Evolutionary conservation across 208 protist species (phyloP).

Genomic region (Trichomonas gallinae): DNA sequence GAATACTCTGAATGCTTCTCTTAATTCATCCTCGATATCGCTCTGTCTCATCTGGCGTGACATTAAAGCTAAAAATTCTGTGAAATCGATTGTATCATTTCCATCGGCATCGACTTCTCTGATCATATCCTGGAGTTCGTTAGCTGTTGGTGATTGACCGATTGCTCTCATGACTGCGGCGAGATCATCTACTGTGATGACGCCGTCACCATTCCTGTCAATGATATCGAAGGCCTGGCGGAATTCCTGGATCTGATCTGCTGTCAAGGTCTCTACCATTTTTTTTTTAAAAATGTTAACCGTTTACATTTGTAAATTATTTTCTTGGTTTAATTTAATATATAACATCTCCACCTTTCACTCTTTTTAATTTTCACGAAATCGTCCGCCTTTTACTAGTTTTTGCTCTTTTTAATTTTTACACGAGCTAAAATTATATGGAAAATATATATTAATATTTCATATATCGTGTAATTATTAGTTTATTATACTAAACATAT

Average conservation of each 20-base stretch:
- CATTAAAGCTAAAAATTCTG: constrained; percentile 60
- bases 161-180: background rate
- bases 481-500: too few species aligned
- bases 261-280: background rate
- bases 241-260: constrained; percentile 19
- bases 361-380: too few species aligned
- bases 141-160: constrained; percentile 18
- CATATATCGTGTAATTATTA: too few species aligned
- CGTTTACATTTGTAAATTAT: background rate
- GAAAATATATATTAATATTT: too few species aligned
- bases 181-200: constrained; percentile 16
- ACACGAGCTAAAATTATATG: too few species aligned
- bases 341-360: too few species aligned
- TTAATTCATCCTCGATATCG: constrained; percentile 54
- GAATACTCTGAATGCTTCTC: constrained; percentile 56
- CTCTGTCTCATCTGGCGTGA: constrained; percentile 50
- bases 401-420: too few species aligned
- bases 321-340: background rate
- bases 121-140: constrained; percentile 80
- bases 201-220: background rate
- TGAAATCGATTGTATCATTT: constrained; percentile 93
- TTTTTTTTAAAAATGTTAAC: background rate
- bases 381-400: too few species aligned
- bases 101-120: constrained; percentile 85
- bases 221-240: constrained; percentile 16